Percentiles rank a stretch among this genome's conserved stretches.
Evolutionary conservation across 2,329 filamentous ascomycete species (phyloP).

Genomic region (Xylariaceae sp.): DNA sequence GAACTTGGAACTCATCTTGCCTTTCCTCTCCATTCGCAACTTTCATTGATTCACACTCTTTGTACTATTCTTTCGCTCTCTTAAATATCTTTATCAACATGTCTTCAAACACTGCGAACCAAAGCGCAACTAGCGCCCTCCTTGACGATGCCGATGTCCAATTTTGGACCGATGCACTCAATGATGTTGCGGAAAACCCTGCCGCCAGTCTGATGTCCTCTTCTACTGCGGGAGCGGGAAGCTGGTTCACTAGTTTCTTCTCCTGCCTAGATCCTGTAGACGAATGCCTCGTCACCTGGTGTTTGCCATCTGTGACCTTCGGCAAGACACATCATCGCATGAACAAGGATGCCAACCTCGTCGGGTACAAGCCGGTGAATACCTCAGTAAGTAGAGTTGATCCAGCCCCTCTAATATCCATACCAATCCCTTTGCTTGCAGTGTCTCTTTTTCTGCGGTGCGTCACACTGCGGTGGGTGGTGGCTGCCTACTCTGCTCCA

Average conservation of each 20-base stretch:
- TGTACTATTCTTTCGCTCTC: no score
- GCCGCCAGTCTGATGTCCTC: conserved; percentile 40
- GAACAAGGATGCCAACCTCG: conserved; percentile 36
- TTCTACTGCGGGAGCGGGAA: conserved; percentile 34
- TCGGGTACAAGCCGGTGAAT: conserved; percentile 45
- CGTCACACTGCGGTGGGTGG: conserved; percentile 37
- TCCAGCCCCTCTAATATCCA: no score
- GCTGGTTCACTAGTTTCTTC: conserved; percentile 41
- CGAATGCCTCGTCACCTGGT: conserved; percentile 43
- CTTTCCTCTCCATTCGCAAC: no score
- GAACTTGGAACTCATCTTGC: no score
- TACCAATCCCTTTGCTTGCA: conserved; percentile 1
- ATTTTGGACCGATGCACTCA: conserved; percentile 42
- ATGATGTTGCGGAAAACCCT: conserved; percentile 40
- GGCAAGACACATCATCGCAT: conserved; percentile 45
- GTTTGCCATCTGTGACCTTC: conserved; percentile 45
- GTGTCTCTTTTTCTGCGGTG: conserved; percentile 43
- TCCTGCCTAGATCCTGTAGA: conserved; percentile 43
- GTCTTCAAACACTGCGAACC: background rate
- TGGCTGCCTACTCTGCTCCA: conserved; percentile 44
- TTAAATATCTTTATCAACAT: no score
- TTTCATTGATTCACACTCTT: no score
- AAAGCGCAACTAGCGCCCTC: conserved; percentile 25
- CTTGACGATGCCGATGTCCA: conserved; percentile 41
- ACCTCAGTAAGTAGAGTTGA: conserved; percentile 36